Base-by-base conservation (phyloP, 2,329 filamentous ascomycete genomes). In the Coleophoma crateriformis region DNA sequence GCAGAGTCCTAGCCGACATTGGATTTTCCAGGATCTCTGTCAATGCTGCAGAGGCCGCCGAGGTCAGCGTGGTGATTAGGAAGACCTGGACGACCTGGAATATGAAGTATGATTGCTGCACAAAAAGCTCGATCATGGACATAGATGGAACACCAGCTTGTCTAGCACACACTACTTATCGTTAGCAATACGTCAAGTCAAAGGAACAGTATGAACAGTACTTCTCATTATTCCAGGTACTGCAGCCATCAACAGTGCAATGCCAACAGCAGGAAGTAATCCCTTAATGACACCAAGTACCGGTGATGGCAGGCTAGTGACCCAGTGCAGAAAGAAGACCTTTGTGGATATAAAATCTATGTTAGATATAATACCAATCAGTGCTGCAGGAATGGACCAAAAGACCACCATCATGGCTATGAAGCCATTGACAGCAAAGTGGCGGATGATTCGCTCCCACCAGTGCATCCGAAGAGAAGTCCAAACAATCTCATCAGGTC, bases 81-180 rank as follows among this genome's bases (percentile, higher is more conserved):
- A 87, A 87, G 17, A 85, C 81, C 59, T 87, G 82, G 14, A 86
- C 68, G 35, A 87, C 74, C 58, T 81, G 76, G 61, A 81, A 81
- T 37, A 74, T 71, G 55, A 85, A 87, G 67, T 82, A 87, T 59
- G 72, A 78, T 59, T 81, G 84, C 57, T 87, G 79, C 0, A 78
- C 77, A 13, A 77, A 78, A 19, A 85, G 66, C 58, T 87, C 84
- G 8, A 84, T 73, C 4, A 75, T 74, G 4, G 81, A 77, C 12
- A 73, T 66, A 8, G 79, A 83, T 3, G 82, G 77, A 15, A 74
- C 75, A 45, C 83, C 83, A 45, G 77, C 75, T 48, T 77, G 61
- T 58, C 78, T 80, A 43, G 82, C 82, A 65, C 82, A 78, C 33
- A 78, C 72, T 77, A 45, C 11, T 20, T 39, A 46, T 41, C 11